A percentile compares a stretch with the other conserved stretches of the same genome.
Evolutionary conservation across 306 rosid genomes (phyloP).

Genomic region (Fragaria ananassa): DNA sequence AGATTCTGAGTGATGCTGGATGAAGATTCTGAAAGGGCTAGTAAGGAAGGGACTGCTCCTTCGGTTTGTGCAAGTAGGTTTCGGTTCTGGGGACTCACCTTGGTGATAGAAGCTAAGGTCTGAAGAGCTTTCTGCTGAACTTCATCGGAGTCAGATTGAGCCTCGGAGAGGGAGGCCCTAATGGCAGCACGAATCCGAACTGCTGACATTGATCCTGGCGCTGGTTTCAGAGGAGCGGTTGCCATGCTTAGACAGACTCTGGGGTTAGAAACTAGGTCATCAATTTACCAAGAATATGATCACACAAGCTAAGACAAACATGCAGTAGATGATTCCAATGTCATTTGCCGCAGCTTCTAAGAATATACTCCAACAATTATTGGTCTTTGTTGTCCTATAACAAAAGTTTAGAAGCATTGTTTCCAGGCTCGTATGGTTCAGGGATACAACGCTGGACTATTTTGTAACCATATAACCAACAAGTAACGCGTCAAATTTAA

Average conservation of each 20-base stretch:
- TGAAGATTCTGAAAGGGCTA: slow-evolving; percentile 51
- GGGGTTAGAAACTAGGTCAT: neutral
- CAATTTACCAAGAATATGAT: neutral
- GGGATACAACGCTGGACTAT: neutral
- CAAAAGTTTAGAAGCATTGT: neutral
- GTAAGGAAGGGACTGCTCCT: slow-evolving; percentile 49
- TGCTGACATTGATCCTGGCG: slow-evolving; percentile 34
- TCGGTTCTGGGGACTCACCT: slow-evolving; percentile 67
- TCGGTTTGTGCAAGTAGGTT: slow-evolving; percentile 46
- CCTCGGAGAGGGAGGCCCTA: slow-evolving; percentile 33
- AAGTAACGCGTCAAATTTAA: neutral
- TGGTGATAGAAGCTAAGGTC: slow-evolving; percentile 55
- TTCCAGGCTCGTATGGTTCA: slow-evolving; percentile 4
- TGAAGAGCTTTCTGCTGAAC: slow-evolving; percentile 53
- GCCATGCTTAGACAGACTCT: neutral
- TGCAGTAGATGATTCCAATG: slow-evolving; percentile 31
- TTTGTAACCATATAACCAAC: neutral
- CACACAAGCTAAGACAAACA: neutral
- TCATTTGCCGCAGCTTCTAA: neutral
- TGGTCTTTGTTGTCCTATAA: neutral
- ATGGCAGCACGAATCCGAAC: slow-evolving; percentile 37
- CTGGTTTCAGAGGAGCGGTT: slow-evolving; percentile 1
- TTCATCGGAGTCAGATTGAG: slow-evolving; percentile 39
- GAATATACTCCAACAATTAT: slow-evolving; percentile 19
- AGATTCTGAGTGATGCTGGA: slow-evolving; percentile 47